Percentiles rank a stretch among this genome's conserved stretches.
Evolutionary conservation across 305 asterid species (phyloP).

Genomic region (Fraxinus nigra): DNA sequence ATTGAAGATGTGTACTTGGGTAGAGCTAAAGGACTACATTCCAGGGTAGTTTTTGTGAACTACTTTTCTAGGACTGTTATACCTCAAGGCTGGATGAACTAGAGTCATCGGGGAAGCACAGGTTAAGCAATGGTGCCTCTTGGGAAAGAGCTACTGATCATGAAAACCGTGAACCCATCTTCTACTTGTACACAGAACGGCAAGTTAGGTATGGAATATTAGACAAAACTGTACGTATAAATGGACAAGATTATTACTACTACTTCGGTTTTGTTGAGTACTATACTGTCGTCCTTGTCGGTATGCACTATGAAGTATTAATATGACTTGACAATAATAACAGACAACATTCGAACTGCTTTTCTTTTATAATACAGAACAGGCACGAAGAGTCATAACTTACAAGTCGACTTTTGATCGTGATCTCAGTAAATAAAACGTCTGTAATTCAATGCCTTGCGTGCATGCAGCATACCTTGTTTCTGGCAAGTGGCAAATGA

Average conservation of each 20-base stretch:
- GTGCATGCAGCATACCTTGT: too few relatives aligned
- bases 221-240: neutral
- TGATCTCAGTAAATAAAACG: neutral
- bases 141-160: neutral
- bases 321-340: too few relatives aligned
- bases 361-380: too few relatives aligned
- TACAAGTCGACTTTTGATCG: neutral
- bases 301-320: too few relatives aligned
- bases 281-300: too few relatives aligned
- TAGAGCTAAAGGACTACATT: conserved; percentile 60
- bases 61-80: conserved; percentile 59
- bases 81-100: conserved; percentile 72
- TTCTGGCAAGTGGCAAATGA: too few relatives aligned
- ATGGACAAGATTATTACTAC: too few relatives aligned
- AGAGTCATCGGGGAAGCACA: conserved; percentile 46
- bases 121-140: conserved; percentile 39
- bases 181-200: neutral
- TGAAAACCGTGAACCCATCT: neutral
- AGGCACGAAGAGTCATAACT: neutral
- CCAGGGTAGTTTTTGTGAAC: conserved; percentile 67
- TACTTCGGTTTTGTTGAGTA: too few relatives aligned
- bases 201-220: neutral
- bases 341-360: too few relatives aligned
- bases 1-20: conserved; percentile 63
- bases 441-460: neutral